Base-by-base conservation (phyloP, 2,329 filamentous ascomycete species). In the Diaporthe caulivora region DNA sequence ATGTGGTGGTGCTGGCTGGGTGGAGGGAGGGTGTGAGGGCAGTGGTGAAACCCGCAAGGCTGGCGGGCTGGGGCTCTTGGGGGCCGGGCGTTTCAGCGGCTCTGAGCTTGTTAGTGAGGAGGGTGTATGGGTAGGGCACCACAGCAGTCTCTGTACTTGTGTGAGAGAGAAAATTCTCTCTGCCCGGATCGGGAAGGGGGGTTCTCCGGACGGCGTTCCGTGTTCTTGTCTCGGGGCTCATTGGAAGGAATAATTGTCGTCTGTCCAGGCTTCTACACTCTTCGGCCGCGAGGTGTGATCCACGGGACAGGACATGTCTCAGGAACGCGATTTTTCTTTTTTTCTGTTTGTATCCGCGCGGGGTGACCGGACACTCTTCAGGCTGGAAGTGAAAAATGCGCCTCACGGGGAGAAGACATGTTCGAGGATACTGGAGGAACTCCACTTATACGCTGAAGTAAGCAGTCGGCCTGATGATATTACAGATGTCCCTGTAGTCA, bases 1-100 rank as follows among this genome's bases (percentile, higher is more conserved):
- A 42, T 51, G 60, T 64, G 60, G 18, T 24, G 26, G 26, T 8
- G 7, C 7, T 10, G 2, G 7, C 37, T 10, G 37, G 37, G 11
- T 2, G 37, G 37, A 10, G 6, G 58, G 40, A 40, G 37, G 18
- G 40, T n/a, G 18, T n/a, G 40, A 62, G 58, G 21, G 42, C 18
- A 13, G 60, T 51, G 44, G 44, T 65, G 60, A 65, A 65, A 65
- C 60, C 44, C 21, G 44, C 29, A 65, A 29, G 42, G 60, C 40
- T 65, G 42, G 29, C 44, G 42, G 26, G 10, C 37, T 40, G 37
- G 11, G 60, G 26, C 18, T 47, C 34, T 51, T 64, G 18, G 37
- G 37, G 44, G 7, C 60, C 60, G 42, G 60, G 60, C 26, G 60
- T 65, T 65, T 65, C 60, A 65, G 9, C 57, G 17, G 24, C 55